Base-by-base conservation (phyloP, 495 filamentous ascomycete species). In the Daldinia loculata region DNA sequence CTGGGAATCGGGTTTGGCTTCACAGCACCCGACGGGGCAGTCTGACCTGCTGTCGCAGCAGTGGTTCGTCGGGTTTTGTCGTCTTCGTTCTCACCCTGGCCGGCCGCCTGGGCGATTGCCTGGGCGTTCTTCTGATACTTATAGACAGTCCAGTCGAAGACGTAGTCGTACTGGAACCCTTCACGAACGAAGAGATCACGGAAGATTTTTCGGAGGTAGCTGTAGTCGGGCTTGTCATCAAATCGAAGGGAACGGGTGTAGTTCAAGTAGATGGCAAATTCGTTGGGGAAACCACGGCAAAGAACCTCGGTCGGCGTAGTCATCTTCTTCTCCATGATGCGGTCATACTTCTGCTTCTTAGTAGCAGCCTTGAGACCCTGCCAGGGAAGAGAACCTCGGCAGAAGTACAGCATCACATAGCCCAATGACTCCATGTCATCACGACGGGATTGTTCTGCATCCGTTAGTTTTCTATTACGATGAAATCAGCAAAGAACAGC, bases 261-360 rank as follows among this genome's bases (percentile, higher is more conserved):
- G 89, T 99, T 98, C 63, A 99, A 86, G 81, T 99, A 99, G 81
- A 98, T 98, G 83, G 96, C 95, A 79, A 99, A 99, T 84, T 98
- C 96, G 78, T 99, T 98, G 73, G 96, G 96, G 84, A 99, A 98
- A 61, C 94, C 95, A 80, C 95, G 93, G 89, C 96, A 99, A 29
- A 99, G 93, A 43, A 98, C 95, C 77, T 99, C 96, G 74, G 96
- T 99, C 17, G 96, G 95, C 6, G 96, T 99, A 9, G 95, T 99
- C 96, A 99, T 98, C 91, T 99, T 99, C 90, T 99, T 99, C 87
- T 99, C 96, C 96, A 98, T 99, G 83, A 99, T 99, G 58, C 96
- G 90, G 83, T 99, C 96, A 77, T 99, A 98, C 84, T 98, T 99
- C 86, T 99, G 95, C 90, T 99, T 98, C 89, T 99, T 98, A 60